These are phyloP conservation scores for Chlorella sp. DNA, from an alignment of 139 green algal genomes.

Conservation along the genomic window DNA sequence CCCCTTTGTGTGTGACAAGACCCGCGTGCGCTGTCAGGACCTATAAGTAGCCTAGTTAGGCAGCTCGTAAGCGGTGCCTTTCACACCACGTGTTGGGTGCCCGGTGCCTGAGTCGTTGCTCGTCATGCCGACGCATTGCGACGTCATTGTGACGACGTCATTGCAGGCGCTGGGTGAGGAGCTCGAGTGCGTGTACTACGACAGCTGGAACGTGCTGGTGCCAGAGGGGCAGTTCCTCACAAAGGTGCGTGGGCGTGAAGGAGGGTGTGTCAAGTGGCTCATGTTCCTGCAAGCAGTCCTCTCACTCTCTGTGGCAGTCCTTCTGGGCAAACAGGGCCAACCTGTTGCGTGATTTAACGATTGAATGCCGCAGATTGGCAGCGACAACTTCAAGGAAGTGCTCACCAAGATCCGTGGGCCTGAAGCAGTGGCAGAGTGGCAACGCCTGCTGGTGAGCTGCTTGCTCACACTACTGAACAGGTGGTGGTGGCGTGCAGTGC, in stretches of 20 bases:
- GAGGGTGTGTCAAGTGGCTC: not conserved
- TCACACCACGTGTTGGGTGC: too few relatives aligned
- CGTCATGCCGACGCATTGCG: too few relatives aligned
- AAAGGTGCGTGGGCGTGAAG: constrained; percentile 8
- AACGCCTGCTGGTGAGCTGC: constrained; percentile 49
- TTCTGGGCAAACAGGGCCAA: too few relatives aligned
- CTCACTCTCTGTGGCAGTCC: not conserved
- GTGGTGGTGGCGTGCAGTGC: too few relatives aligned
- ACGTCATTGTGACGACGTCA: too few relatives aligned
- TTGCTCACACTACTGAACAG: too few relatives aligned
- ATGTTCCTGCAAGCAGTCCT: not conserved
- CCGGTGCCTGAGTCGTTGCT: too few relatives aligned
- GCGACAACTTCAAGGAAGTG: constrained; percentile 67
- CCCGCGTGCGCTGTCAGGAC: too few relatives aligned
- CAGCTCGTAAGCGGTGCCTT: too few relatives aligned
- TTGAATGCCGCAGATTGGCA: constrained; percentile 47
- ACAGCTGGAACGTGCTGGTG: constrained; percentile 92
- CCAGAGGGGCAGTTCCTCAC: constrained; percentile 84
- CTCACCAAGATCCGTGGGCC: constrained; percentile 39
- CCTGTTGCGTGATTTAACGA: too few relatives aligned
- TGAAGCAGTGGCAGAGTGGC: constrained; percentile 47
- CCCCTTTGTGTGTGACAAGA: too few relatives aligned
- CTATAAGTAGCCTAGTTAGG: too few relatives aligned
- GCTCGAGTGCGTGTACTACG: constrained; percentile 80
- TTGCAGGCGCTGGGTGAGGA: constrained; percentile 53